Conservation (phyloP, 352 stramenopile genomes). For the Globisporangium cederbergense region DNA sequence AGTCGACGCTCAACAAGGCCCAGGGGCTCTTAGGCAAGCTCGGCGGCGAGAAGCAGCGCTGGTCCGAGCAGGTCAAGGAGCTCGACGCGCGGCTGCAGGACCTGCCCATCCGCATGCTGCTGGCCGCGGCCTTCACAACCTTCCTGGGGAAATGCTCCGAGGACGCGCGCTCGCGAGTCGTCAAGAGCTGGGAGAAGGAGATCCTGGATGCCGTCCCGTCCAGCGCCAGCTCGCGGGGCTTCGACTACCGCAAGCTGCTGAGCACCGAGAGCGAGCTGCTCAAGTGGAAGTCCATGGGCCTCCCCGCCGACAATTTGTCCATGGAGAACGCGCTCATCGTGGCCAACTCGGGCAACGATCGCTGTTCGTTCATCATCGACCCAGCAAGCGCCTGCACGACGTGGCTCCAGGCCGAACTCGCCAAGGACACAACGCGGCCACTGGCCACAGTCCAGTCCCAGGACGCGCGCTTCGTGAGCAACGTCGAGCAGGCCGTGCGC, state of each 20-base stretch:
- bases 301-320: slow-evolving; percentile 91
- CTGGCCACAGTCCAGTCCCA: slow-evolving; percentile 87
- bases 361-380: slow-evolving; percentile 95
- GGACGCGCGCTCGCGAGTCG: slow-evolving; percentile 68
- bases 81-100: slow-evolving; percentile 74
- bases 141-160: slow-evolving; percentile 93
- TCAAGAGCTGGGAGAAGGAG: slow-evolving; percentile 79
- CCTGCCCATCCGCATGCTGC: slow-evolving; percentile 88
- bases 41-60: slow-evolving; percentile 89
- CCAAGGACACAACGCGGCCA: slow-evolving; percentile 77
- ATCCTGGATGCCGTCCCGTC: slow-evolving; percentile 34
- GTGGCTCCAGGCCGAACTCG: slow-evolving; percentile 90
- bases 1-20: slow-evolving; percentile 90
- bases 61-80: slow-evolving; percentile 88
- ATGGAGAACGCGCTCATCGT: slow-evolving; percentile 95
- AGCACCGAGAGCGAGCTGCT: slow-evolving; percentile 92
- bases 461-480: slow-evolving; percentile 87
- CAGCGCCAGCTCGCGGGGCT: slow-evolving; percentile 29
- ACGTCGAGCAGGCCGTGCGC: slow-evolving; percentile 92
- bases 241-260: slow-evolving; percentile 87
- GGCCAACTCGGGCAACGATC: slow-evolving; percentile 56
- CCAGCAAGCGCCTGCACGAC: slow-evolving; percentile 82
- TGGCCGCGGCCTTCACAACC: slow-evolving; percentile 91
- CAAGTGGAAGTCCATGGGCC: slow-evolving; percentile 90
- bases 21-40: slow-evolving; percentile 89